These are phyloP conservation scores for Triadica sebifera DNA, from an alignment of 345 rosid genomes.

Conservation along the genomic window DNA sequence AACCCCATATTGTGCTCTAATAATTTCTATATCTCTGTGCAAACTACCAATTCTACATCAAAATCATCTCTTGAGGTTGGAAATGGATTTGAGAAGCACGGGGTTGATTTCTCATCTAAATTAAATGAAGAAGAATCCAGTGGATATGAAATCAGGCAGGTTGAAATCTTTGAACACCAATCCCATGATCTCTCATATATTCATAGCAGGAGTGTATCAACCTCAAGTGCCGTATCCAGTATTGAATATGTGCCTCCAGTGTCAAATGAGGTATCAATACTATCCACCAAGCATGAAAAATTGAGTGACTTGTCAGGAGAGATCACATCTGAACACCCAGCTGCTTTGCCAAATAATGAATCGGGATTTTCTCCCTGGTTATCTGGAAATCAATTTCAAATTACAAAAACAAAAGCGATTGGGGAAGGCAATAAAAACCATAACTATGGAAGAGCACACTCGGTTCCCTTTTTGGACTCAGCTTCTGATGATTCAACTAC, in stretches of 20 bases:
- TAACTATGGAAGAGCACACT: slow-evolving; percentile 24
- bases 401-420: slow-evolving; percentile 34
- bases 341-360: slow-evolving; percentile 36
- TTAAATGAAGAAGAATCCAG: slow-evolving; percentile 43
- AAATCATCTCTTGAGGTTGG: slow-evolving; percentile 59
- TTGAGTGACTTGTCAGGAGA: slow-evolving; percentile 30
- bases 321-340: slow-evolving; percentile 28
- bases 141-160: slow-evolving; percentile 38
- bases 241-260: slow-evolving; percentile 53
- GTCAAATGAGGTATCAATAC: slow-evolving; percentile 36
- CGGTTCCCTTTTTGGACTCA: slow-evolving; percentile 32
- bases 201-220: slow-evolving; percentile 82
- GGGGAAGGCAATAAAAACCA: slow-evolving; percentile 32
- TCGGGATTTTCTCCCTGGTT: slow-evolving; percentile 42
- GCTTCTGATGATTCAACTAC: slow-evolving; percentile 46
- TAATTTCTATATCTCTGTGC: slow-evolving; percentile 47
- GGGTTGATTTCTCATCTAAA: slow-evolving; percentile 46
- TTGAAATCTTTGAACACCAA: slow-evolving; percentile 42
- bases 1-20: slow-evolving; percentile 40
- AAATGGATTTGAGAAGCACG: slow-evolving; percentile 58
- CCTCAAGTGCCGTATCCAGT: slow-evolving; percentile 69
- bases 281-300: slow-evolving; percentile 29
- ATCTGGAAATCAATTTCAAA: slow-evolving; percentile 31
- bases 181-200: slow-evolving; percentile 57
- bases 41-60: slow-evolving; percentile 55